Conservation (phyloP, 139 green algal species). For the Yamagishiella unicocca region DNA sequence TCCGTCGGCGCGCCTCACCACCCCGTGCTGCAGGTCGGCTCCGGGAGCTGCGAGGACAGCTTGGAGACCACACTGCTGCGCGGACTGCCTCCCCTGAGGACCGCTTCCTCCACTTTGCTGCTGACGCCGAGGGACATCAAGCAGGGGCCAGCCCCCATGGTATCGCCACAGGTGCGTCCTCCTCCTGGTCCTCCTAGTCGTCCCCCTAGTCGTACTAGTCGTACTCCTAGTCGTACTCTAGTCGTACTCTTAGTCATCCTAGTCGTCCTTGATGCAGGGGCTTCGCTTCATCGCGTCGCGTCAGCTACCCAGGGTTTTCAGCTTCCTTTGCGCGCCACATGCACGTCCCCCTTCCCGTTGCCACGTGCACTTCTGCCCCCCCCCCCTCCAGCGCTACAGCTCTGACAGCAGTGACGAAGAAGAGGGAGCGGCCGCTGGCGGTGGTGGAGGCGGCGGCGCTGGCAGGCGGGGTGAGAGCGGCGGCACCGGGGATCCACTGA, state of each 20-base stretch:
- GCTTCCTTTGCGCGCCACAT: background rate
- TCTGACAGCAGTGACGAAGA: slow-evolving; percentile 31
- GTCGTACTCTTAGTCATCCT: background rate
- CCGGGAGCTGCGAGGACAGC: background rate
- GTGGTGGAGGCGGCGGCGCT: background rate
- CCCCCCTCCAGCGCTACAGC: background rate
- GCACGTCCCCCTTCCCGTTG: background rate
- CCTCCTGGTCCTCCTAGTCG: background rate
- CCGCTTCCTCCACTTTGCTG: background rate
- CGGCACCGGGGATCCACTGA: background rate
- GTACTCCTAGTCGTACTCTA: background rate
- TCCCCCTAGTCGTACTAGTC: background rate
- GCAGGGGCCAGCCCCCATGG: background rate
- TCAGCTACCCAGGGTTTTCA: background rate
- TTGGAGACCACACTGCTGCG: background rate
- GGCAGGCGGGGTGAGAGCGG: background rate
- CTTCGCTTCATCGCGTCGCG: too few relatives aligned
- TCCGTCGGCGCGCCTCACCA: background rate
- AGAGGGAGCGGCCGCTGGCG: background rate
- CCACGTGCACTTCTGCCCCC: background rate
- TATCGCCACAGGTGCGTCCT: slow-evolving; percentile 8
- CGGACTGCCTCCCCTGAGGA: background rate
- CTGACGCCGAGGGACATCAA: slow-evolving; percentile 25
- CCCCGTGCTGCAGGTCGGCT: background rate
- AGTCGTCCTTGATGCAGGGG: too few relatives aligned